phyloP scores from a whole-genome alignment of 257 asterid species.

The Solanum commersonii region DNA sequence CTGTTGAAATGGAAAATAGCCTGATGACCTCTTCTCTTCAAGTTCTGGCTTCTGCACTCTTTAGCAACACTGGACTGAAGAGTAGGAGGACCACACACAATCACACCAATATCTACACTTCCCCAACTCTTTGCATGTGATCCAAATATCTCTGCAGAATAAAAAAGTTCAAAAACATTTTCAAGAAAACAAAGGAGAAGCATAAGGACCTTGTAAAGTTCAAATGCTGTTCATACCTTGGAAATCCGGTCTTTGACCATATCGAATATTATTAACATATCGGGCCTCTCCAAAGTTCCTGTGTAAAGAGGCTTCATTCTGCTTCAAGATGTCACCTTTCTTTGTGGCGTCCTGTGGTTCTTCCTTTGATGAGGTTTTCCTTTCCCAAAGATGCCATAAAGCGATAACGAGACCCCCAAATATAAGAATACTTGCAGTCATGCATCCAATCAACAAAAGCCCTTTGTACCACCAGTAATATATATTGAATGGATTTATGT shows the following conservation, averaged over 20 bases:
- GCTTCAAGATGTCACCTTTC: slow-evolving; percentile 1
- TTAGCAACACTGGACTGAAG: slow-evolving; percentile 65
- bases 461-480: slow-evolving; percentile 63
- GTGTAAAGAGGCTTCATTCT: background rate
- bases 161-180: background rate
- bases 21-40: slow-evolving; percentile 23
- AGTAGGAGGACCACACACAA: slow-evolving; percentile 71
- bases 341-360: background rate
- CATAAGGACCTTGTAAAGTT: background rate
- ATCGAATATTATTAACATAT: slow-evolving; percentile 19
- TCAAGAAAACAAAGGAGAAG: background rate
- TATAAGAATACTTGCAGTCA: slow-evolving; percentile 38
- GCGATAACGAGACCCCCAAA: slow-evolving; percentile 66
- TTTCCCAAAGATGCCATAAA: slow-evolving; percentile 69
- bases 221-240: slow-evolving; percentile 28
- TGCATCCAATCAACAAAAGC: slow-evolving; percentile 46
- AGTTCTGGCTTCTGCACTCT: slow-evolving; percentile 53
- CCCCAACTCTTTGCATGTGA: slow-evolving; percentile 53
- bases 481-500: slow-evolving; percentile 47
- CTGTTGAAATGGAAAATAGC: slow-evolving; percentile 80
- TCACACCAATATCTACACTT: slow-evolving; percentile 58
- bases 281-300: slow-evolving; percentile 20
- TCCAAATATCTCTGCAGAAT: slow-evolving; percentile 45
- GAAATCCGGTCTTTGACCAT: slow-evolving; percentile 71
- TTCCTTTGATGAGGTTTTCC: slow-evolving; percentile 14